These are phyloP conservation scores for Lophiotrema nucula DNA, from an alignment of 495 filamentous ascomycete species.

Conservation along the genomic window DNA sequence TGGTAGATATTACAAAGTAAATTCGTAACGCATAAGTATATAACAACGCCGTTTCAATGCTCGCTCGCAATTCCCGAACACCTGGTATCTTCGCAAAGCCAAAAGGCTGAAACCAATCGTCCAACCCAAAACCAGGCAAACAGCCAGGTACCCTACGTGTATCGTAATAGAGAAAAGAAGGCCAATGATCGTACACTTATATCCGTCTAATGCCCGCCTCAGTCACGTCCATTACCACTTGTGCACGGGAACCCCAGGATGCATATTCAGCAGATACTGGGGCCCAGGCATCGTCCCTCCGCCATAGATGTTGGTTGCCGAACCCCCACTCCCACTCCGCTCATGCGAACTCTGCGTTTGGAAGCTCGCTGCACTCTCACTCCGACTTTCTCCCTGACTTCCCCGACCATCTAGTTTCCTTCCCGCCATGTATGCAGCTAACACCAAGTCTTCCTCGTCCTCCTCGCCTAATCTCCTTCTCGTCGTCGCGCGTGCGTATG, in stretches of 20 bases:
- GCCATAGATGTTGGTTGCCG: slow-evolving; percentile 16
- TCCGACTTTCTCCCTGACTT: neutral
- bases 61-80: neutral
- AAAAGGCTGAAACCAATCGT: neutral
- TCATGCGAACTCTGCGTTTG: neutral
- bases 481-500: slow-evolving; percentile 8
- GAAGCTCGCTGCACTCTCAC: slow-evolving; percentile 5
- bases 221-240: neutral
- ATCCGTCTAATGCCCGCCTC: neutral
- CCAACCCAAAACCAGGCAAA: too few species aligned
- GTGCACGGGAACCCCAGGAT: slow-evolving; percentile 31
- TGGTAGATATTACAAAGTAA: neutral
- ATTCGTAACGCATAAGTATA: neutral
- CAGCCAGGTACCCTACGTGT: neutral
- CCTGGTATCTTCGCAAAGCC: neutral
- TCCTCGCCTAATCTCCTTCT: slow-evolving; percentile 1
- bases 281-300: slow-evolving; percentile 30
- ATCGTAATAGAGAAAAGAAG: neutral
- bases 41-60: neutral
- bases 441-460: slow-evolving; percentile 19
- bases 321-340: slow-evolving; percentile 12
- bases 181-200: neutral
- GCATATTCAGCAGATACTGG: slow-evolving; percentile 34
- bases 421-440: neutral
- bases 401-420: neutral